Evolutionary conservation across 2,329 filamentous ascomycete species (phyloP).

Genomic region (Gyromitra esculenta): DNA sequence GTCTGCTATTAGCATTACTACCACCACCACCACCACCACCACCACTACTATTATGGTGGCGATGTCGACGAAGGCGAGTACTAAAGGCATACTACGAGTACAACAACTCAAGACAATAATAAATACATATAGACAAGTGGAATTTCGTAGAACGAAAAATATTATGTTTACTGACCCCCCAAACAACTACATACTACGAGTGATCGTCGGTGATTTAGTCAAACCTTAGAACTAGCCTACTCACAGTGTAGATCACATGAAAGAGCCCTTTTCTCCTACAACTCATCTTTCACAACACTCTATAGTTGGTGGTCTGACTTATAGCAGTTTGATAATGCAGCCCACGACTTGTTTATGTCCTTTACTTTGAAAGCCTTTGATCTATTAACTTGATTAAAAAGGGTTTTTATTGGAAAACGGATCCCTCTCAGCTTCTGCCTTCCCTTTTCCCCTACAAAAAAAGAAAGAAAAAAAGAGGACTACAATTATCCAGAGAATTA

Average conservation of each 20-base stretch:
- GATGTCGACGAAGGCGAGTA: no score
- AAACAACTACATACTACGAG: neutral
- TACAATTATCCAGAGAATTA: neutral
- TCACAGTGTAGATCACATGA: no score
- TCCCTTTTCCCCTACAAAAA: neutral
- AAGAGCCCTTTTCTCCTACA: neutral
- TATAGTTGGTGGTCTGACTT: neutral
- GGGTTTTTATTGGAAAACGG: neutral
- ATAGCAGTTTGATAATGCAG: neutral
- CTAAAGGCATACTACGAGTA: no score
- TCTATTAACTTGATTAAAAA: conserved; percentile 11
- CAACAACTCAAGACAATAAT: no score
- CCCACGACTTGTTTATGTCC: neutral
- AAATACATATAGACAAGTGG: no score
- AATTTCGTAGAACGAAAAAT: no score
- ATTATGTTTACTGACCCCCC: no score
- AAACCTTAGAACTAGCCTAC: neutral
- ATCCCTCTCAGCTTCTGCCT: neutral
- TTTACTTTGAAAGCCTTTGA: neutral
- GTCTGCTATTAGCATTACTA: no score
- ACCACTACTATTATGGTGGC: no score
- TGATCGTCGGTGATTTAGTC: neutral
- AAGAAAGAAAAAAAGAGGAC: neutral
- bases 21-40: no score
- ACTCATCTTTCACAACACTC: neutral